Evolutionary conservation across 306 rosid species (phyloP).

Genomic region (Fragaria vesca): DNA sequence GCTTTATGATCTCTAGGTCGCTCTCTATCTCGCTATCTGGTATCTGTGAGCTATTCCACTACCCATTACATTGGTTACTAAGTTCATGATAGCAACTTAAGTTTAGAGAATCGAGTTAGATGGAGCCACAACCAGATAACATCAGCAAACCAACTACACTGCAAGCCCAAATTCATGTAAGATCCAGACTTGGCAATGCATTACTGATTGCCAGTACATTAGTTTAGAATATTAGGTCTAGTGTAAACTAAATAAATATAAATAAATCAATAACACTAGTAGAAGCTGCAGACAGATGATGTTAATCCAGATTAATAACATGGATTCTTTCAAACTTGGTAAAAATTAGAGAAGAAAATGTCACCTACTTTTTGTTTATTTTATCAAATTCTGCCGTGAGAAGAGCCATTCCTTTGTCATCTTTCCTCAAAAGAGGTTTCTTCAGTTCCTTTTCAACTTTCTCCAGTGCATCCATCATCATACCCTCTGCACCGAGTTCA

Average conservation of each 20-base stretch:
- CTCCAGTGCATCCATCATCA: constrained; percentile 89
- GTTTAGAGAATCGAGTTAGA: background rate
- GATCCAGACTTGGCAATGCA: background rate
- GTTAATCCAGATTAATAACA: background rate
- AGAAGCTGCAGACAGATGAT: background rate
- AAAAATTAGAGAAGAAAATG: background rate
- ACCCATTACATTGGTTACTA: background rate
- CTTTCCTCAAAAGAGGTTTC: constrained; percentile 83
- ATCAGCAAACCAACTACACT: background rate
- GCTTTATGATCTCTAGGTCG: background rate
- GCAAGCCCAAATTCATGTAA: background rate
- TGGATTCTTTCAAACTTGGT: background rate
- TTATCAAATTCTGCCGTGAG: constrained; percentile 83
- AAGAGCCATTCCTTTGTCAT: constrained; percentile 84
- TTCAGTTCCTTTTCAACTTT: constrained; percentile 81
- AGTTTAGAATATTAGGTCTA: background rate
- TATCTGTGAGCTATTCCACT: background rate
- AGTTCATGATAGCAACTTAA: background rate
- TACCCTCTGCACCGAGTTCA: constrained; percentile 77
- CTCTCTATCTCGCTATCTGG: background rate
- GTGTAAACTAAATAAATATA: background rate
- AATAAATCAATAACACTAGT: background rate
- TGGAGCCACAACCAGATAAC: background rate
- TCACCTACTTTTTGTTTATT: constrained; percentile 69
- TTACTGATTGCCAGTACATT: background rate